These are phyloP conservation scores for Bipolaris victoriae DNA, from an alignment of 2,329 filamentous ascomycete genomes.

Conservation along the genomic window DNA sequence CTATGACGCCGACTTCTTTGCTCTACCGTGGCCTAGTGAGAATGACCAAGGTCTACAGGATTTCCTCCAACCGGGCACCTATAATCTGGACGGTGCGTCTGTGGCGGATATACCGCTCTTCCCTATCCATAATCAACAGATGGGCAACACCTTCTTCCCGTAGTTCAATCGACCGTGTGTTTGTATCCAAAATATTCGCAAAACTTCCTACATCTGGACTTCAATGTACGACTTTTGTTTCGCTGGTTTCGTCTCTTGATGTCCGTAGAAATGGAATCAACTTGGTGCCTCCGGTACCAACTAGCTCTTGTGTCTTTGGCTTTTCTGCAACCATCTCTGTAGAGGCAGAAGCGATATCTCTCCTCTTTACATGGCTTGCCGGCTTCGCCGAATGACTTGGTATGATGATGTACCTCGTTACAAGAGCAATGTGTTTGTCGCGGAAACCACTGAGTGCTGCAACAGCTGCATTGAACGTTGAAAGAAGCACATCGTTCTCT, in stretches of 20 bases:
- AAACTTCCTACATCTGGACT: background rate
- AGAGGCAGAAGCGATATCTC: conserved; percentile 56
- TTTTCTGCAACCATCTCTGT: conserved; percentile 44
- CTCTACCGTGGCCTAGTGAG: conserved; percentile 39
- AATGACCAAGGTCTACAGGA: conserved; percentile 41
- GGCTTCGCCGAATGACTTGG: conserved; percentile 44
- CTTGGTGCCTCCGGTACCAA: conserved; percentile 60
- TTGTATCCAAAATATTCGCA: background rate
- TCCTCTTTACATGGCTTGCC: conserved; percentile 27
- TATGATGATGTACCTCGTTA: conserved; percentile 60
- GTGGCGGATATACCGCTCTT: conserved; percentile 43
- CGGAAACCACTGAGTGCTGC: conserved; percentile 55
- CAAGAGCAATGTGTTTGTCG: conserved; percentile 60
- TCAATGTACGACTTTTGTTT: conserved; percentile 39
- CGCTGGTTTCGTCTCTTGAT: conserved; percentile 59
- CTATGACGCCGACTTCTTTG: conserved; percentile 42
- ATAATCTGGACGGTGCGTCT: conserved; percentile 36
- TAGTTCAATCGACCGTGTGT: background rate
- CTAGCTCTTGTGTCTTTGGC: conserved; percentile 48
- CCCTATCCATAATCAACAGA: conserved; percentile 39
- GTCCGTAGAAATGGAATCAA: conserved; percentile 61
- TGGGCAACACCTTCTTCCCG: conserved; percentile 17
- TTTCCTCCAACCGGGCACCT: conserved; percentile 40
- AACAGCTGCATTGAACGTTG: conserved; percentile 56
- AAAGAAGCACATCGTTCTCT: conserved; percentile 44